Percentiles rank a stretch among this genome's conserved stretches.
phyloP scores from a whole-genome alignment of 352 stramenopile genomes.

The Blastocystis sp. region DNA sequence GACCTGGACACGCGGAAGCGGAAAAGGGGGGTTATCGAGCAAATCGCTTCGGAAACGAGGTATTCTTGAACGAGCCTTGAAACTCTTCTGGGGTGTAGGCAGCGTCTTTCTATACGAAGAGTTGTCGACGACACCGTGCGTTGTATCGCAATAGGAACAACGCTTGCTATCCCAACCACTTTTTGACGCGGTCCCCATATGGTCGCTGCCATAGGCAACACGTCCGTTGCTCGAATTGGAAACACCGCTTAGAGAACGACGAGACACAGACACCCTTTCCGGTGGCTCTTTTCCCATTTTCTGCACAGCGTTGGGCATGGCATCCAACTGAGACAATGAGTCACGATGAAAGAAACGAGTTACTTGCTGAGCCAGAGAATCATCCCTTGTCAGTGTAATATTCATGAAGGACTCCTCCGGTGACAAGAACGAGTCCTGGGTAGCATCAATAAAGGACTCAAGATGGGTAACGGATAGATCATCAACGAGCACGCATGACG shows the following conservation, averaged over 20 bases:
- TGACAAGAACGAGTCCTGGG: background rate
- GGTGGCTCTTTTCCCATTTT: background rate
- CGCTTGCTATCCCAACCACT: background rate
- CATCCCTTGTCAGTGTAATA: background rate
- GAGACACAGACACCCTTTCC: background rate
- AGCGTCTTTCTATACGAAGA: background rate
- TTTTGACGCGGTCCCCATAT: background rate
- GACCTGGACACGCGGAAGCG: too few species aligned
- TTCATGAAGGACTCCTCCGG: background rate
- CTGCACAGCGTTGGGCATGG: background rate
- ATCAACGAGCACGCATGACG: background rate
- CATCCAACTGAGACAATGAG: background rate
- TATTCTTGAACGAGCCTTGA: too few species aligned
- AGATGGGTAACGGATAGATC: background rate
- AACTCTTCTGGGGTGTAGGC: too few species aligned
- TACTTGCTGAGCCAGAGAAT: background rate
- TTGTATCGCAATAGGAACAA: background rate
- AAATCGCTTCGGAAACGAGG: too few species aligned
- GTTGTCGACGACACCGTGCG: background rate
- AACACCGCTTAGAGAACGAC: background rate
- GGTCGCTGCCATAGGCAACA: background rate
- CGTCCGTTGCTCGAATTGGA: background rate
- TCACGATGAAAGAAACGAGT: background rate
- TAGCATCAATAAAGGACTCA: background rate
- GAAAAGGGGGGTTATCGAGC: too few species aligned